These are phyloP conservation scores for Cardiospermum halicacabum DNA, from an alignment of 345 rosid species.

Conservation along the genomic window DNA sequence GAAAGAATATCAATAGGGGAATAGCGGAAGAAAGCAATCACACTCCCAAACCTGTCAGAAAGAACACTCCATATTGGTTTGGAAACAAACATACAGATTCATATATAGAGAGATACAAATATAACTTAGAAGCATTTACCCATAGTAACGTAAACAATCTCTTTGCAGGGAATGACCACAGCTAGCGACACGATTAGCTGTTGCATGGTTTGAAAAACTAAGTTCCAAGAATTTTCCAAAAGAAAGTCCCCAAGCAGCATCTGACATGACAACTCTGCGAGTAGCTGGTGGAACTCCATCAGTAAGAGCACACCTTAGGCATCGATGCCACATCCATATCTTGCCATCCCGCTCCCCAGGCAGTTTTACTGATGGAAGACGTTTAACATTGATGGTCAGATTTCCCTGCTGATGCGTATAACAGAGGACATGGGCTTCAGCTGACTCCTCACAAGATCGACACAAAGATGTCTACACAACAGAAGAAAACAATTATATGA, in stretches of 20 bases:
- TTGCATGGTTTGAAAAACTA: slow-evolving; percentile 95
- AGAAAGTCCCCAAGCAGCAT: slow-evolving; percentile 99
- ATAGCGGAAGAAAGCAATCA: slow-evolving; percentile 96
- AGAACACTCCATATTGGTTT: neutral
- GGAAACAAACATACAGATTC: neutral
- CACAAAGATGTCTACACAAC: slow-evolving; percentile 50
- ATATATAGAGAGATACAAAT: neutral
- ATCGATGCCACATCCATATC: slow-evolving; percentile 99
- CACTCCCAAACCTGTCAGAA: slow-evolving; percentile 72
- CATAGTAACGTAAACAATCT: slow-evolving; percentile 96
- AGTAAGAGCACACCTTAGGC: slow-evolving; percentile 75
- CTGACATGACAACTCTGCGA: slow-evolving; percentile 91
- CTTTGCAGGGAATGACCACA: slow-evolving; percentile 99
- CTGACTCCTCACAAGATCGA: slow-evolving; percentile 68
- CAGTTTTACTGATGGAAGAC: slow-evolving; percentile 55
- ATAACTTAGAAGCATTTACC: slow-evolving; percentile 37
- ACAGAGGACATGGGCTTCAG: slow-evolving; percentile 85
- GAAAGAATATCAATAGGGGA: slow-evolving; percentile 87
- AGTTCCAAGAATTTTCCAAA: slow-evolving; percentile 97
- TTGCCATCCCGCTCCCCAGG: slow-evolving; percentile 93
- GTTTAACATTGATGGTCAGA: slow-evolving; percentile 83
- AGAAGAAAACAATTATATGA: slow-evolving; percentile 15
- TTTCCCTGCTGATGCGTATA: slow-evolving; percentile 98
- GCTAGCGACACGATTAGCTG: slow-evolving; percentile 95
- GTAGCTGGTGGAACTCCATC: slow-evolving; percentile 98